Evolutionary conservation across 2,329 filamentous ascomycete species (phyloP).

Genomic region (Cadophora malorum): DNA sequence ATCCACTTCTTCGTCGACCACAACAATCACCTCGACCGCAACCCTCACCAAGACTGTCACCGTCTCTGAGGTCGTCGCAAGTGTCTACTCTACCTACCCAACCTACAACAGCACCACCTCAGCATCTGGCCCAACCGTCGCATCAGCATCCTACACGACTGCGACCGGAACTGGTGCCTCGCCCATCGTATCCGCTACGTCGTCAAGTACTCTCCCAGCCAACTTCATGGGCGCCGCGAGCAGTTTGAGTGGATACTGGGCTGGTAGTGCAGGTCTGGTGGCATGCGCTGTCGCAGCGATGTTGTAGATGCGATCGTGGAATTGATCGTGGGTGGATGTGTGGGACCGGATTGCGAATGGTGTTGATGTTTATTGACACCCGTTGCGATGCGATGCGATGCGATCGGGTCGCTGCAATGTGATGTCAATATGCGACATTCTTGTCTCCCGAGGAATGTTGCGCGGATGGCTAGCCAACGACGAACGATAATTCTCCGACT

Average conservation of each 20-base stretch:
- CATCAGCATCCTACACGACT: constrained; percentile 35
- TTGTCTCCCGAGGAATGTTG: not conserved
- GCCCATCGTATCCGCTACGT: constrained; percentile 30
- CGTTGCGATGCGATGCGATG: constrained; percentile 5
- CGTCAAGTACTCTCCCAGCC: constrained; percentile 46
- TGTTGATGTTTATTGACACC: constrained; percentile 23
- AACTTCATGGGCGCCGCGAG: constrained; percentile 52
- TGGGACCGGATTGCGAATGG: not conserved
- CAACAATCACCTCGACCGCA: constrained; percentile 55
- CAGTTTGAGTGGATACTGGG: constrained; percentile 50
- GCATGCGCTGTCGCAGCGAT: constrained; percentile 59
- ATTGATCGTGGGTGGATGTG: not conserved
- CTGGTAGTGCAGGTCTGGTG: constrained; percentile 57
- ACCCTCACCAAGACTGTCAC: constrained; percentile 60
- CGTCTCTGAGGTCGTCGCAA: constrained; percentile 52
- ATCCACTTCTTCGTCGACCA: constrained; percentile 40
- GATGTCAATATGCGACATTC: constrained; percentile 22
- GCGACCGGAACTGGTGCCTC: constrained; percentile 27
- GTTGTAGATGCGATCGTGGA: constrained; percentile 50
- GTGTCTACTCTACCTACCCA: constrained; percentile 48
- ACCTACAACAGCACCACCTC: constrained; percentile 43
- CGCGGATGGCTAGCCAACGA: not conserved
- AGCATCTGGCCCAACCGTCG: constrained; percentile 40
- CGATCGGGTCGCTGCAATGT: not conserved
- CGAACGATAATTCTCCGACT: not conserved